Evolutionary conservation across 2,329 filamentous ascomycete genomes (phyloP), one percentile per base, ranked within the genome.

Genomic region (Simplicillium sp.): DNA sequence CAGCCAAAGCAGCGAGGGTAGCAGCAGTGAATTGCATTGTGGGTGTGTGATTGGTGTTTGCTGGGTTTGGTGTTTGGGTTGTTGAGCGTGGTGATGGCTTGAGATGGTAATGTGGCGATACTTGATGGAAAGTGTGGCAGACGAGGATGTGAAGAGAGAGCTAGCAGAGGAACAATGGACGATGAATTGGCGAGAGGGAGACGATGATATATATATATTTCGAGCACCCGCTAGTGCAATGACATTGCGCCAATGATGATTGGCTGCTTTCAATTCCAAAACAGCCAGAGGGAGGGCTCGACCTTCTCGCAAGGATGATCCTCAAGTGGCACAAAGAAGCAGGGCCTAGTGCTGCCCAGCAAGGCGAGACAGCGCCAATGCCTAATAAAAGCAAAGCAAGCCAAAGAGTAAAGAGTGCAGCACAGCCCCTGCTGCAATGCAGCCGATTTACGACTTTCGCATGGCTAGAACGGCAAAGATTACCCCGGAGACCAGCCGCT

Each of bases 1-100:
- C 47, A n/a, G 44, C 42, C 11, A 49, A 39, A 11, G 33, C 7
- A 15, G 37, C 28, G 25, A 13, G 25, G 31, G 31, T 33, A n/a
- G 35, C 32, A 29, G 36, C 34, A 34, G 29, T 43, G 41, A 39
- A 36, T 28, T 34, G 41, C 41, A 43, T 43, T 14, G 13, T 42
- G 20, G 20, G 20, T 25, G 9, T 25, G 5, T 25, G 20, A 25
- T 25, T 25, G 20, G 20, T n/a, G n/a, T n/a, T 25, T 25, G 20
- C 20, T 25, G 20, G 20, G n/a, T n/a, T 25, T 5, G 20, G 5
- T 33, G 31, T 5, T 33, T n/a, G 31, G 12, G 31, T 33, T 33
- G 31, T 13, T 4, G 12, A 33, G 31, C 31, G 12, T n/a, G 31
- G 6, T 33, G 31, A 7, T 33, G 5, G 31, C 6, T 33, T 33